A percentile compares a stretch with the other conserved stretches of the same genome.
Conservation (phyloP, 148 eudicot genomes). For the Tetragonia tetragonoides region DNA sequence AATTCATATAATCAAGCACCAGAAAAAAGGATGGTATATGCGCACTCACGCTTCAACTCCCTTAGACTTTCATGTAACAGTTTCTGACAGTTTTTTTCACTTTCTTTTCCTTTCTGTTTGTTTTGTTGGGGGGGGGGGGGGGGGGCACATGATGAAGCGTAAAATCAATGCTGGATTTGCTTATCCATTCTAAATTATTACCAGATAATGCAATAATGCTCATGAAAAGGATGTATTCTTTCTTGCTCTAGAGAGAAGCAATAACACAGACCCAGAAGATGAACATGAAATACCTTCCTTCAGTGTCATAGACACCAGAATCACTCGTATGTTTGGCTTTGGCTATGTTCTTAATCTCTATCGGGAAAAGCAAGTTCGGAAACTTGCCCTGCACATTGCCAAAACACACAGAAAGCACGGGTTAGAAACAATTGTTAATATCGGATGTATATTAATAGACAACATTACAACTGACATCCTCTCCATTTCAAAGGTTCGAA, state of each 20-base stretch:
- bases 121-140: no score
- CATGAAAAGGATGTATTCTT: background rate
- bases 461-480: no score
- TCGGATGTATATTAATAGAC: no score
- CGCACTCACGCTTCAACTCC: background rate
- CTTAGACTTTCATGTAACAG: no score
- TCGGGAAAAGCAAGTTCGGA: conserved; percentile 56
- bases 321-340: conserved; percentile 80
- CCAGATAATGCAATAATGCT: background rate
- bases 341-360: conserved; percentile 72
- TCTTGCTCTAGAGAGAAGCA: background rate
- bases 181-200: no score
- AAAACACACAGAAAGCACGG: background rate
- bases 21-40: background rate
- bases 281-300: conserved; percentile 54
- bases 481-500: no score
- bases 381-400: conserved; percentile 55
- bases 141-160: no score
- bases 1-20: no score
- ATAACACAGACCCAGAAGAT: background rate
- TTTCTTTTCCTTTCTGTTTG: no score
- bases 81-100: no score
- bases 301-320: conserved; percentile 67
- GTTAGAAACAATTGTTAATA: background rate
- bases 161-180: no score